Percentiles rank a stretch among this genome's conserved stretches.
Evolutionary conservation across 2,329 filamentous ascomycete genomes (phyloP).

Genomic region (Botrytis fabae): DNA sequence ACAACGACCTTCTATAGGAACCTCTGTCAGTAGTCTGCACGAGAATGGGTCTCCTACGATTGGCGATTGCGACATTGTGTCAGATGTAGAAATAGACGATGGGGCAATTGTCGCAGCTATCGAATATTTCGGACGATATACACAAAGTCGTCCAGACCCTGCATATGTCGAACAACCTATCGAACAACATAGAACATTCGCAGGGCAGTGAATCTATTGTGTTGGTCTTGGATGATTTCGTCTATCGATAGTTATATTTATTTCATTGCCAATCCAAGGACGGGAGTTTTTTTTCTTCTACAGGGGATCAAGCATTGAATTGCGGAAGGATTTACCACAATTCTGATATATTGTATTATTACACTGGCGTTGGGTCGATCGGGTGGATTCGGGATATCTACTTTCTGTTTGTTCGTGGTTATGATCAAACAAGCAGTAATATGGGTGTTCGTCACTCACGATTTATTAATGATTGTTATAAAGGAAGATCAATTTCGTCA

Average conservation of each 20-base stretch:
- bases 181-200: neutral
- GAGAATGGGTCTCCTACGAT: constrained; percentile 26
- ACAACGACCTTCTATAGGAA: constrained; percentile 33
- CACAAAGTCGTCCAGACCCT: neutral
- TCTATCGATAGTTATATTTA: neutral
- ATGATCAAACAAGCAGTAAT: neutral
- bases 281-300: neutral
- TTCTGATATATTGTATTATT: constrained; percentile 34
- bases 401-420: neutral
- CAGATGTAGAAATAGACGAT: neutral
- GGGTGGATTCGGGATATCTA: no score
- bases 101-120: neutral
- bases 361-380: neutral
- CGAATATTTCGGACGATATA: neutral
- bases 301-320: constrained; percentile 22
- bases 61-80: constrained; percentile 35
- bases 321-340: neutral
- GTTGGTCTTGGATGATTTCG: neutral
- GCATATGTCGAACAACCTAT: neutral
- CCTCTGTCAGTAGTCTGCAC: constrained; percentile 36
- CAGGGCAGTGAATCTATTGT: neutral
- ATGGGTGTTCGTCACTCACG: neutral
- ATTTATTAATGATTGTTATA: neutral
- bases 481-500: neutral
- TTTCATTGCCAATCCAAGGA: neutral